Percentiles rank a stretch among this genome's conserved stretches.
Conservation (phyloP, 306 rosid genomes). For the Albizia julibrissin region DNA sequence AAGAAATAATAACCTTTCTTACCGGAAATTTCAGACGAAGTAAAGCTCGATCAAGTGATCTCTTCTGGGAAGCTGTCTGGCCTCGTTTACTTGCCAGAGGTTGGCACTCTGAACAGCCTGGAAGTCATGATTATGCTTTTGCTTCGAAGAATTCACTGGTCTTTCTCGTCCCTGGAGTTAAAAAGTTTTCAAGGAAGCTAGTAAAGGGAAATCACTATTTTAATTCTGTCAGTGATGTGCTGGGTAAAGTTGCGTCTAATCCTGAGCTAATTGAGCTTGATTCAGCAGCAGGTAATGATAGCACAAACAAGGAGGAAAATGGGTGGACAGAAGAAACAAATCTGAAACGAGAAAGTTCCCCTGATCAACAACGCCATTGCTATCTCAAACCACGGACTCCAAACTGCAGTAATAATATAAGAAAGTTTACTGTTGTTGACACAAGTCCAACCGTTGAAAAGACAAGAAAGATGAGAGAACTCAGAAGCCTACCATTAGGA, state of each 20-base stretch:
- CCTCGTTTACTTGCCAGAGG: slow-evolving; percentile 75
- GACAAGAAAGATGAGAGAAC: slow-evolving; percentile 43
- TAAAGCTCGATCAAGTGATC: slow-evolving; percentile 56
- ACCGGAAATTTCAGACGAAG: slow-evolving; percentile 55
- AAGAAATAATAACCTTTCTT: slow-evolving; percentile 52
- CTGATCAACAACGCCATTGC: slow-evolving; percentile 45
- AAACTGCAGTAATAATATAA: slow-evolving; percentile 15
- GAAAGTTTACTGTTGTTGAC: slow-evolving; percentile 65
- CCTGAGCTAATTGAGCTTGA: slow-evolving; percentile 63
- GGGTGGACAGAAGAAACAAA: slow-evolving; percentile 40
- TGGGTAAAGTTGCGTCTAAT: slow-evolving; percentile 53
- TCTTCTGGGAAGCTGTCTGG: slow-evolving; percentile 84
- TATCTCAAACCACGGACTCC: slow-evolving; percentile 60
- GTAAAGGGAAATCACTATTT: slow-evolving; percentile 60
- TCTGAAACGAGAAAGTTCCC: slow-evolving; percentile 35
- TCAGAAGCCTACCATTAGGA: slow-evolving; percentile 52
- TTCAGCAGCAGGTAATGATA: not conserved
- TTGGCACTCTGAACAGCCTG: slow-evolving; percentile 72
- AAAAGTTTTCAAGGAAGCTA: slow-evolving; percentile 52
- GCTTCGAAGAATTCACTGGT: slow-evolving; percentile 45
- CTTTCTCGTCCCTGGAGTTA: slow-evolving; percentile 58
- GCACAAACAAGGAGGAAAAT: slow-evolving; percentile 41
- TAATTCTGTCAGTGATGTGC: slow-evolving; percentile 62
- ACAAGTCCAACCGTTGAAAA: slow-evolving; percentile 48
- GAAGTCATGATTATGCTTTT: slow-evolving; percentile 25